phyloP scores from a whole-genome alignment of 768 basidiomycete genomes.

The Aureoboletus auriporus region DNA sequence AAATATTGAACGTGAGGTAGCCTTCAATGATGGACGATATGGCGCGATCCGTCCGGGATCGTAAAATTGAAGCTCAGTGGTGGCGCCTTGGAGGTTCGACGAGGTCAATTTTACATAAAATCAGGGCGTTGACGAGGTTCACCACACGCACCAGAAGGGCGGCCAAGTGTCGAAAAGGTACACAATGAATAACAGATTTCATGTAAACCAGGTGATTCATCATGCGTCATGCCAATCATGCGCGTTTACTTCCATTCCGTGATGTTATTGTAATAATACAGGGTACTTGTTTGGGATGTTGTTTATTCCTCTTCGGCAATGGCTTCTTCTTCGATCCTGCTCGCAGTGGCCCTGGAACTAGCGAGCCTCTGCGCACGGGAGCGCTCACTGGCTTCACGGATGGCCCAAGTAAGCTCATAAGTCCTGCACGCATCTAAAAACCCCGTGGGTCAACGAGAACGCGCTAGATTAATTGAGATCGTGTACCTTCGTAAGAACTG shows the following conservation, averaged over 20 bases:
- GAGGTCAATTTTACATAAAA: too few species aligned
- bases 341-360: slow-evolving; percentile 29
- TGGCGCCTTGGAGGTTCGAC: too few species aligned
- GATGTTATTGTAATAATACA: background rate
- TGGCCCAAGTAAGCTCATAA: slow-evolving; percentile 93
- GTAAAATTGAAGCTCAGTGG: too few species aligned
- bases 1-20: too few species aligned
- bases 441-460: background rate
- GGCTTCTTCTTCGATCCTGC: slow-evolving; percentile 20
- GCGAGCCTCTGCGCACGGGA: slow-evolving; percentile 48
- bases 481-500: slow-evolving; percentile 77
- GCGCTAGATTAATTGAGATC: background rate
- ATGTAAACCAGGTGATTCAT: too few species aligned
- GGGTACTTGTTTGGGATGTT: background rate
- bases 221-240: too few species aligned
- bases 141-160: too few species aligned
- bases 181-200: too few species aligned
- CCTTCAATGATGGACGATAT: too few species aligned
- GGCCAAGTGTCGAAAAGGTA: too few species aligned
- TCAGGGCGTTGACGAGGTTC: too few species aligned
- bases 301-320: slow-evolving; percentile 26
- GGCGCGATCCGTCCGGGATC: too few species aligned
- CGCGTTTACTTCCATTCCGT: background rate
- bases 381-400: slow-evolving; percentile 73
- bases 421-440: slow-evolving; percentile 75